A percentile compares a stretch with the other conserved stretches of the same genome.
Conservation (phyloP, 805 yeast genomes). For the Saccharomyces paradoxus region DNA sequence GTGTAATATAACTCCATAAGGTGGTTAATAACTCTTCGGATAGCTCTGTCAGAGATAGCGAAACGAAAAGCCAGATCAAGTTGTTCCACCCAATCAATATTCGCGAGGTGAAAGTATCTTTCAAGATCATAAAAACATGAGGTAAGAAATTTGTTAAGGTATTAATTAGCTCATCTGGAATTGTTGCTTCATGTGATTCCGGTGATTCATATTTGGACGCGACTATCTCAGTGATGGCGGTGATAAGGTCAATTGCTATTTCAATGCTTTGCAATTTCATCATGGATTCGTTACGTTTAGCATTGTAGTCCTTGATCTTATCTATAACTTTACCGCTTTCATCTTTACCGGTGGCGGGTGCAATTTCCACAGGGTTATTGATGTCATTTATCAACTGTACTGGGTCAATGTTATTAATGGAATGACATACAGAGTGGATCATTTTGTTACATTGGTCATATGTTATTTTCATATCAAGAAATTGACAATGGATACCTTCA, state of each 20-base stretch:
- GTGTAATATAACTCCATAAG: slow-evolving; percentile 14
- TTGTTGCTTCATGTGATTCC: not conserved
- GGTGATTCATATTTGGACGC: slow-evolving; percentile 26
- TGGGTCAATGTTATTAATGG: slow-evolving; percentile 29
- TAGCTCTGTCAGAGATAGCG: slow-evolving; percentile 14
- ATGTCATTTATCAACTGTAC: slow-evolving; percentile 23
- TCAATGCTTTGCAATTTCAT: slow-evolving; percentile 57
- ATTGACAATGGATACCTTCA: slow-evolving; percentile 35
- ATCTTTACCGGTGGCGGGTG: slow-evolving; percentile 8
- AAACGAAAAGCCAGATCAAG: slow-evolving; percentile 42
- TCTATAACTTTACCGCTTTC: slow-evolving; percentile 17
- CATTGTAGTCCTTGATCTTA: slow-evolving; percentile 32
- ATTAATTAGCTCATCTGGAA: slow-evolving; percentile 11
- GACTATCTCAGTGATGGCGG: slow-evolving; percentile 60
- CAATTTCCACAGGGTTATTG: slow-evolving; percentile 1
- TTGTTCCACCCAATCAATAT: slow-evolving; percentile 65
- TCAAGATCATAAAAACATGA: slow-evolving; percentile 35
- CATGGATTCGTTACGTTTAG: slow-evolving; percentile 39
- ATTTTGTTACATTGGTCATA: slow-evolving; percentile 18
- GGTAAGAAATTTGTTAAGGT: slow-evolving; percentile 22
- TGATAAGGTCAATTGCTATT: slow-evolving; percentile 62
- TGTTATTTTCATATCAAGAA: slow-evolving; percentile 26
- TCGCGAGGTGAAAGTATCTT: slow-evolving; percentile 44
- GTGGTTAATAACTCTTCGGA: slow-evolving; percentile 8
- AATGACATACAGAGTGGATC: slow-evolving; percentile 16